Evolutionary conservation across 495 filamentous ascomycete genomes (phyloP).

Genomic region (Evernia prunastri): DNA sequence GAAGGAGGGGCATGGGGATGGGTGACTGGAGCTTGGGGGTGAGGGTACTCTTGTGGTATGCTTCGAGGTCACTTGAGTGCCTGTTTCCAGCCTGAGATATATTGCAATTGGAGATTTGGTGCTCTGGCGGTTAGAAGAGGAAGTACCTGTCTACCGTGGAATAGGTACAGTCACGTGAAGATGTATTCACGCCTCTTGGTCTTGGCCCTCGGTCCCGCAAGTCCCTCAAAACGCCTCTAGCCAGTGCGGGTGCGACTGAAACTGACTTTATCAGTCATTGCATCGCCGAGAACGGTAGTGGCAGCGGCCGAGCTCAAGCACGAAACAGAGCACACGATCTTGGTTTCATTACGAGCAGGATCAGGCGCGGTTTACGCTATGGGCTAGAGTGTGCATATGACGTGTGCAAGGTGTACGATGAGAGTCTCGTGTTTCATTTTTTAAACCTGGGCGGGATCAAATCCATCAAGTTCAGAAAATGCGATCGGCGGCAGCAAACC

Average conservation of each 20-base stretch:
- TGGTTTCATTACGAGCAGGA: no score
- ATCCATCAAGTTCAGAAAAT: not conserved
- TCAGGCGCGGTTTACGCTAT: no score
- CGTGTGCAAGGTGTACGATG: no score
- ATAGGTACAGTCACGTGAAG: not conserved
- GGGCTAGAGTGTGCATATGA: no score
- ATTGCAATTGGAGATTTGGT: no score
- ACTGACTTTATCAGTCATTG: not conserved
- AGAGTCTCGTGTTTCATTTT: no score
- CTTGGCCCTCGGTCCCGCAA: not conserved
- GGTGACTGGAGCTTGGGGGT: not conserved
- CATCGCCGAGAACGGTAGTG: not conserved
- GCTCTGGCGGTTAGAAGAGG: not conserved
- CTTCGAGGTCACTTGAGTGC: no score
- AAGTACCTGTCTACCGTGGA: not conserved
- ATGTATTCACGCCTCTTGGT: not conserved
- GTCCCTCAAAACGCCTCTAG: not conserved
- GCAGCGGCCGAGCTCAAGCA: not conserved
- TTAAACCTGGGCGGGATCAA: no score
- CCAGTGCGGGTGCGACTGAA: not conserved
- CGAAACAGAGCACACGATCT: not conserved
- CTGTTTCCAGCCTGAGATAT: no score
- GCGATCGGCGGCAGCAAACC: not conserved
- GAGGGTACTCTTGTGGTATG: no score
- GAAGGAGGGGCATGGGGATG: not conserved